A percentile compares a stretch with the other conserved stretches of the same genome.
These are phyloP conservation scores for Aspergillus haitiensis DNA, from an alignment of 495 filamentous ascomycete species.

Conservation along the genomic window DNA sequence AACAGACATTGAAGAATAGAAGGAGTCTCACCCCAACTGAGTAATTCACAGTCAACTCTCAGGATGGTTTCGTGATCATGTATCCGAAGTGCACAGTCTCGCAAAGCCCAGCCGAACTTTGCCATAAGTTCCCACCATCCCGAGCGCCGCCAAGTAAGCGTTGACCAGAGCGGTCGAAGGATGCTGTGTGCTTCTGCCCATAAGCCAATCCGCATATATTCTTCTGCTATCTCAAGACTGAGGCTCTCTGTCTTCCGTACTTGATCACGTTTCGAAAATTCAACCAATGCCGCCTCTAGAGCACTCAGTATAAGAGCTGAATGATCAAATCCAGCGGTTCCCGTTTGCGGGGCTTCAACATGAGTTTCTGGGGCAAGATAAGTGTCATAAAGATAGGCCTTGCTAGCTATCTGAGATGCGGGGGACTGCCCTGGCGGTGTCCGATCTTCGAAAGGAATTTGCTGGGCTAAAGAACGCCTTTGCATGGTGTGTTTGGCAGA, in stretches of 20 bases:
- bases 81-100: conserved; percentile 65
- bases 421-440: conserved; percentile 64
- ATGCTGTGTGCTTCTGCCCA: conserved; percentile 68
- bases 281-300: conserved; percentile 58
- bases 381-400: conserved; percentile 74
- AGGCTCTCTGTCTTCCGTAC: conserved; percentile 65
- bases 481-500: conserved; percentile 64
- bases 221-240: conserved; percentile 66
- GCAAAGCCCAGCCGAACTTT: conserved; percentile 70
- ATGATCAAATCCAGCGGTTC: conserved; percentile 60
- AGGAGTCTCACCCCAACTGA: conserved; percentile 61
- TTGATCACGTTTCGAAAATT: conserved; percentile 66
- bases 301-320: conserved; percentile 59
- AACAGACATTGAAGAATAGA: not conserved
- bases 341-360: conserved; percentile 62
- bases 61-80: conserved; percentile 67
- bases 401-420: conserved; percentile 64
- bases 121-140: conserved; percentile 79
- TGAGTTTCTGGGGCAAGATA: conserved; percentile 81
- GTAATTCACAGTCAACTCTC: conserved; percentile 81
- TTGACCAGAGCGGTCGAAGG: conserved; percentile 70
- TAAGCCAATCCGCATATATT: conserved; percentile 59
- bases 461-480: conserved; percentile 59
- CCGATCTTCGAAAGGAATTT: conserved; percentile 75
- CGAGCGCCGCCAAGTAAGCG: conserved; percentile 70